phyloP scores from a whole-genome alignment of 148 eudicot genomes.

The Cornus florida region DNA sequence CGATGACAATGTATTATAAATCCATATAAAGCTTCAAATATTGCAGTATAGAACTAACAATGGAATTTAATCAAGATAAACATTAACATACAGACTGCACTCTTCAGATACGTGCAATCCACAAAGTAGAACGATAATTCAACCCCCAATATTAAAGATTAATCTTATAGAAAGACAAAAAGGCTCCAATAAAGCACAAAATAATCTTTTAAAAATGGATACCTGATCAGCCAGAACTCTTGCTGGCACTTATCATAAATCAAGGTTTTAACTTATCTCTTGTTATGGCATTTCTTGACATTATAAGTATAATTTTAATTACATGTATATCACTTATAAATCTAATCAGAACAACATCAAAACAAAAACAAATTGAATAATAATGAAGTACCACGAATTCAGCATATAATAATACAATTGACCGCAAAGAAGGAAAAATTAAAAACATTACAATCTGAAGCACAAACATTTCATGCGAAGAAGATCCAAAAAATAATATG shows the following conservation, averaged over 20 bases:
- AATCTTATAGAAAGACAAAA: neutral
- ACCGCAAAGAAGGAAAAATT: neutral
- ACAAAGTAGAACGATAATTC: neutral
- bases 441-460: neutral
- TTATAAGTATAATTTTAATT: neutral
- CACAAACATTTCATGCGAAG: neutral
- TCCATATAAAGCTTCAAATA: neutral
- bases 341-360: neutral
- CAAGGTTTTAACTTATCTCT: neutral
- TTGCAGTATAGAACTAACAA: neutral
- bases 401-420: neutral
- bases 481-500: slow-evolving; percentile 4
- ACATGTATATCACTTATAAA: neutral
- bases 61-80: neutral
- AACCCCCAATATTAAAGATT: neutral
- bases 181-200: neutral
- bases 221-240: neutral
- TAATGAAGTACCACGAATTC: neutral
- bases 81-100: neutral
- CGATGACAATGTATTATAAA: neutral
- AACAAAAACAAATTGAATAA: neutral
- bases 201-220: neutral
- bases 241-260: neutral
- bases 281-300: neutral
- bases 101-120: neutral